These are phyloP conservation scores for Hanseniaspora uvarum DNA, from an alignment of 1,139 yeast genomes.

Conservation along the genomic window DNA sequence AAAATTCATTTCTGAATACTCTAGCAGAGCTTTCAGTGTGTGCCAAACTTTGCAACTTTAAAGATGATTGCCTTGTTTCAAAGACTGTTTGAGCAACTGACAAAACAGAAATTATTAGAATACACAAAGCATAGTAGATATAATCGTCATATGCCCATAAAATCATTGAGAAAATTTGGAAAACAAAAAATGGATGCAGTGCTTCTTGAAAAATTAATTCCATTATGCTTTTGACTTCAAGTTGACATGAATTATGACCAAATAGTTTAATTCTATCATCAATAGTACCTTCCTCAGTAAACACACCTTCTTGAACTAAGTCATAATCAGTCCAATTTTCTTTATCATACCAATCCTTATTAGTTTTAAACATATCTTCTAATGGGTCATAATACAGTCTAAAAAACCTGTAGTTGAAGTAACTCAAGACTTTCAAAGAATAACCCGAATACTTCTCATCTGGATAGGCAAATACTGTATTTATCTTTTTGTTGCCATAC, in stretches of 20 bases:
- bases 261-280: constrained; percentile 65
- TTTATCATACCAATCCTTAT: constrained; percentile 73
- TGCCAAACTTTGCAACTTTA: constrained; percentile 63
- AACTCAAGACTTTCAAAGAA: constrained; percentile 52
- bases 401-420: constrained; percentile 73
- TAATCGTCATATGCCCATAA: constrained; percentile 89
- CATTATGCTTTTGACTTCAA: constrained; percentile 58
- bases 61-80: constrained; percentile 71
- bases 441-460: constrained; percentile 28
- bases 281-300: constrained; percentile 44
- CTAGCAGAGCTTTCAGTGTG: constrained; percentile 68
- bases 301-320: constrained; percentile 57
- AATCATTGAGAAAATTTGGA: constrained; percentile 82
- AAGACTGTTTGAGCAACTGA: constrained; percentile 70
- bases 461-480: constrained; percentile 45
- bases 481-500: constrained; percentile 55
- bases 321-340: constrained; percentile 55
- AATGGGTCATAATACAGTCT: constrained; percentile 73
- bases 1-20: constrained; percentile 84
- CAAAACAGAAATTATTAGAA: constrained; percentile 69
- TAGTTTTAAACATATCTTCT: constrained; percentile 75
- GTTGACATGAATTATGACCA: constrained; percentile 64
- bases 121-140: constrained; percentile 86
- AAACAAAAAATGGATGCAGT: constrained; percentile 86
- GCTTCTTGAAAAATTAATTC: constrained; percentile 75